A percentile compares a stretch with the other conserved stretches of the same genome.
These are phyloP conservation scores for Candida sakaeoensis DNA, from an alignment of 805 yeast species.

Conservation along the genomic window DNA sequence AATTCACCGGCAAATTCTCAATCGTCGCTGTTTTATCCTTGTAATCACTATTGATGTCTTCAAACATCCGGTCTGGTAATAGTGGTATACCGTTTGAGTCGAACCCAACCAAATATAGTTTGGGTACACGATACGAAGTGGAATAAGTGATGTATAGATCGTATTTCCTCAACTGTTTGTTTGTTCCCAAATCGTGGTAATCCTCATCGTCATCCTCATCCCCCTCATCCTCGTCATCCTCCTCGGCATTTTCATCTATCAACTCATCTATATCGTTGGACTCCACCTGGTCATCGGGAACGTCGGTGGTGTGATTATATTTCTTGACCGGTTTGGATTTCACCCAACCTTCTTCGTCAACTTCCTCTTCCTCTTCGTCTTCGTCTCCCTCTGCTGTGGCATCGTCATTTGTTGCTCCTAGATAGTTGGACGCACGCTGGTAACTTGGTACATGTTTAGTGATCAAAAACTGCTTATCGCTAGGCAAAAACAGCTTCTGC, in stretches of 20 bases:
- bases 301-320: neutral
- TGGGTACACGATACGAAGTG: constrained; percentile 93
- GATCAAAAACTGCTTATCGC: constrained; percentile 80
- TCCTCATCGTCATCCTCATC: constrained; percentile 24
- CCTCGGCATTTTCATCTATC: constrained; percentile 43
- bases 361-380: constrained; percentile 33
- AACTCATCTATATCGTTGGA: constrained; percentile 46
- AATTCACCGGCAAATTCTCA: constrained; percentile 83
- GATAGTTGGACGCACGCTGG: constrained; percentile 59
- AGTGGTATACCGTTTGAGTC: constrained; percentile 80
- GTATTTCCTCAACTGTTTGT: constrained; percentile 57
- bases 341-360: constrained; percentile 59
- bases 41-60: constrained; percentile 88
- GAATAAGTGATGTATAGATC: constrained; percentile 90
- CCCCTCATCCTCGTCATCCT: too few species aligned
- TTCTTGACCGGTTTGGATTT: constrained; percentile 18
- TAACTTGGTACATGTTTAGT: constrained; percentile 88
- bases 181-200: constrained; percentile 30
- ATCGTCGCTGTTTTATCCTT: constrained; percentile 95
- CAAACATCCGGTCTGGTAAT: constrained; percentile 87
- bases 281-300: constrained; percentile 23
- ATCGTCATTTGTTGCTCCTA: too few species aligned
- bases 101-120: constrained; percentile 87
- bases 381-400: constrained; percentile 52
- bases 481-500: constrained; percentile 70